A percentile compares a stretch with the other conserved stretches of the same genome.
phyloP scores from a whole-genome alignment of 2,329 filamentous ascomycete genomes.

The Botrytis byssoidea region DNA sequence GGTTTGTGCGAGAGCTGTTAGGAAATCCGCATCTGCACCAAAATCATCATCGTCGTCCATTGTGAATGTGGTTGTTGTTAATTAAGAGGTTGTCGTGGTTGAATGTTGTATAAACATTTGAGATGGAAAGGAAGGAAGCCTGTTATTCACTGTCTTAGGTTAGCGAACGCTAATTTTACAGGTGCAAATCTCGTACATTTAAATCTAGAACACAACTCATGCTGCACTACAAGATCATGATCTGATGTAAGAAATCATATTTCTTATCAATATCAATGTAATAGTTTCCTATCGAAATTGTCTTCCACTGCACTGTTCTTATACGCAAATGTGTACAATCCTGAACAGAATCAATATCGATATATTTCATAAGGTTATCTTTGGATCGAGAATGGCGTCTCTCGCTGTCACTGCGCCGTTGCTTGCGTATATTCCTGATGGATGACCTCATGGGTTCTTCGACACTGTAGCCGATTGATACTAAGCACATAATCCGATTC shows the following conservation, averaged over 20 bases:
- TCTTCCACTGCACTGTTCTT: background rate
- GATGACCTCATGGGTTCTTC: background rate
- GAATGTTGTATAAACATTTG: background rate
- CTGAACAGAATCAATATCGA: background rate
- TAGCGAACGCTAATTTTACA: background rate
- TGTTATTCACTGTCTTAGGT: background rate
- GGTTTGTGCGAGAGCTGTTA: conserved; percentile 55
- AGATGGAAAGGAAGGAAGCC: background rate
- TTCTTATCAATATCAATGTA: too few species aligned
- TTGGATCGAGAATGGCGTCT: background rate
- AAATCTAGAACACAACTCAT: background rate
- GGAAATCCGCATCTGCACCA: conserved; percentile 55
- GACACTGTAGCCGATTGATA: background rate
- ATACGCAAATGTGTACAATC: background rate
- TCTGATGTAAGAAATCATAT: background rate
- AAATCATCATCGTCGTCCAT: conserved; percentile 54
- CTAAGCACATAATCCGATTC: background rate
- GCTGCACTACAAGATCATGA: background rate
- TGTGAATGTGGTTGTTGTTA: background rate
- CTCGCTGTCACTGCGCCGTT: background rate
- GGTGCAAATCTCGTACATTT: background rate
- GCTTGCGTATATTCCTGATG: too few species aligned
- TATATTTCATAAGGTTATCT: background rate
- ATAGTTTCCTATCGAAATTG: background rate
- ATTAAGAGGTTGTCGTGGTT: background rate